Evolutionary conservation across 1,284 basidiomycete species (phyloP).

Genomic region (Heterobasidion parviporum): DNA sequence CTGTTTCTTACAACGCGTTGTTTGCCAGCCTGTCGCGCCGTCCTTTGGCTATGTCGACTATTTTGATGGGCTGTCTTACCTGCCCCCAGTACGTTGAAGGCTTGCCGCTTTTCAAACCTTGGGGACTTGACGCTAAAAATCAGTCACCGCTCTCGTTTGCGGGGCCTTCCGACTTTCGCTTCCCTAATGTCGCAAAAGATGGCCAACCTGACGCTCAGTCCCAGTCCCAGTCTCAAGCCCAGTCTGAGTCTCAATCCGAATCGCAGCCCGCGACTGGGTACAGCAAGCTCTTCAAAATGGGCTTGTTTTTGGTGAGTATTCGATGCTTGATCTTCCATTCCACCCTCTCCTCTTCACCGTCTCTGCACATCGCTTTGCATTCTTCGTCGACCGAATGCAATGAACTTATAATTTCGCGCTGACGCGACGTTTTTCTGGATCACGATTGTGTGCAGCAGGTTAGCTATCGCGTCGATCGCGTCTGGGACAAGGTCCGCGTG

Average conservation of each 20-base stretch:
- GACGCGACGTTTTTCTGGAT: neutral
- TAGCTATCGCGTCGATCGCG: neutral
- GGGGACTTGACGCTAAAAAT: neutral
- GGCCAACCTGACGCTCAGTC: neutral
- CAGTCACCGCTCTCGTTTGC: neutral
- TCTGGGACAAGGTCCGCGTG: neutral
- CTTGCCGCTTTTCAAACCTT: neutral
- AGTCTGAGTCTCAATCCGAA: neutral
- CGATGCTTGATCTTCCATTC: neutral
- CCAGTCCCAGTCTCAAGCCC: too few species aligned
- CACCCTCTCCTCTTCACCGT: neutral
- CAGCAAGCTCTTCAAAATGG: neutral
- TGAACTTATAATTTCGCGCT: neutral
- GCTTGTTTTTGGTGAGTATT: neutral
- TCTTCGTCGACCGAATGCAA: too few species aligned
- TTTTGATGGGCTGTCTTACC: neutral
- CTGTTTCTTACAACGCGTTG: neutral
- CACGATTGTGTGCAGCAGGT: neutral
- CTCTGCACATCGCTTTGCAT: too few species aligned
- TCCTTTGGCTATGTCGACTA: neutral
- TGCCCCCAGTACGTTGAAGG: neutral
- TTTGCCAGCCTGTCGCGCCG: neutral
- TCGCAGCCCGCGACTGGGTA: neutral
- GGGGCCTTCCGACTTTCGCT: neutral
- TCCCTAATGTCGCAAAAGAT: neutral